A percentile compares a stretch with the other conserved stretches of the same genome.
Evolutionary conservation across 2,329 filamentous ascomycete species (phyloP).

Genomic region (Scleromitrula shiraiana): DNA sequence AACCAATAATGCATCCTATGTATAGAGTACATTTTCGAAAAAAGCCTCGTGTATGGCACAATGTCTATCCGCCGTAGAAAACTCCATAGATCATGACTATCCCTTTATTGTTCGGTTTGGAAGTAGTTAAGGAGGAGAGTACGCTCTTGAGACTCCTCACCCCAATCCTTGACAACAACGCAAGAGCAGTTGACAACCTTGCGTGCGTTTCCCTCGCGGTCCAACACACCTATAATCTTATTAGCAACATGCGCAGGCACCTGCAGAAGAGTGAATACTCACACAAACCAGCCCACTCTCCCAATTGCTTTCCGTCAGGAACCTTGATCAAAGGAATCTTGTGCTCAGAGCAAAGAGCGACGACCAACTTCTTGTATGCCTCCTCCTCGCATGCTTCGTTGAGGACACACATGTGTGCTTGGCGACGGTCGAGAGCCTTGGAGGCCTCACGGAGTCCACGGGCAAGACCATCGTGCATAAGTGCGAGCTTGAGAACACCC

Average conservation of each 20-base stretch:
- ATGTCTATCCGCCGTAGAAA: slow-evolving; percentile 26
- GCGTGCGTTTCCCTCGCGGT: slow-evolving; percentile 98
- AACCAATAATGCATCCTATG: slow-evolving; percentile 25
- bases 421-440: slow-evolving; percentile 96
- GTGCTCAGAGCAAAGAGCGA: slow-evolving; percentile 98
- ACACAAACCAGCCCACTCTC: slow-evolving; percentile 99
- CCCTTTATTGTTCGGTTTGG: slow-evolving; percentile 72
- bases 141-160: slow-evolving; percentile 99
- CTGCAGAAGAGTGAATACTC: slow-evolving; percentile 41
- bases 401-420: slow-evolving; percentile 99
- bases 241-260: slow-evolving; percentile 14
- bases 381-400: slow-evolving; percentile 99
- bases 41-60: slow-evolving; percentile 22
- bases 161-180: slow-evolving; percentile 99
- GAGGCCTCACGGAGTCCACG: slow-evolving; percentile 96
- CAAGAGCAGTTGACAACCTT: slow-evolving; percentile 99
- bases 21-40: slow-evolving; percentile 28
- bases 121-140: slow-evolving; percentile 99
- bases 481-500: slow-evolving; percentile 95
- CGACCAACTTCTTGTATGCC: slow-evolving; percentile 99
- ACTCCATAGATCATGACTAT: slow-evolving; percentile 22
- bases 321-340: slow-evolving; percentile 99
- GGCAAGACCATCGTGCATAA: slow-evolving; percentile 99
- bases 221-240: slow-evolving; percentile 68
- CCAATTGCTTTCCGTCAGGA: slow-evolving; percentile 97